Evolutionary conservation across 768 basidiomycete species (phyloP), one percentile per base, ranked within the genome.

Genomic region (Cubamyces lactineus): DNA sequence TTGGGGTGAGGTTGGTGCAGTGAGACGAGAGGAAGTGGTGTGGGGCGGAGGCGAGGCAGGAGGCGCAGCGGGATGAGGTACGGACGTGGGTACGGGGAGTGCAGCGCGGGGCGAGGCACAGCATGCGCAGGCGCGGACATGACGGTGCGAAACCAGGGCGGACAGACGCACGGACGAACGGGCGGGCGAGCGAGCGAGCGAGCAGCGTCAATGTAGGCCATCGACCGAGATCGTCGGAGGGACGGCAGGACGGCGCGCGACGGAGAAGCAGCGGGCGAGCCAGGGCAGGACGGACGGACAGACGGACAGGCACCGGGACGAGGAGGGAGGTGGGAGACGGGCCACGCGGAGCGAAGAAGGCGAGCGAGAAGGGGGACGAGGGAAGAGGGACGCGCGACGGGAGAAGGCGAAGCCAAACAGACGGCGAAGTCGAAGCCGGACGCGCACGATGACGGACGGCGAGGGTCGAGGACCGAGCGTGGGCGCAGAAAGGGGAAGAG

Each of bases 211-310:
- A n/a, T n/a, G 28, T 30, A 30, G 28, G 28, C 28, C 28, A 30
- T 3, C 42, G 24, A 30, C 26, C 42, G 56, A 55, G 42, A 28
- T 21, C 24, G 56, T 13, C 38, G 30, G 46, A 13, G 45, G 17
- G n/a, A 49, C 13, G 38, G 19, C n/a, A 15, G 41, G 41, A 42
- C 9, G 21, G n/a, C n/a, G 7, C 51, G 40, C 34, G 19, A 26
- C 26, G 23, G n/a, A 55, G 43, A 45, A 39, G 41, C 26, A 51
- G 5, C 17, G 28, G 43, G 43, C 38, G 50, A 56, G 65, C 48
- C 66, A 62, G 28, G 0, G 50, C 46, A 38, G 24, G 19, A 26
- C 1, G 40, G 40, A 55, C 28, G 28, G 28, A 8, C 3, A 3
- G 28, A 30, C 28, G 28, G 4, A 30, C 28, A 30, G 28, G 28